Conservation (phyloP, 768 basidiomycete species). For the Lenzites betulinus region DNA sequence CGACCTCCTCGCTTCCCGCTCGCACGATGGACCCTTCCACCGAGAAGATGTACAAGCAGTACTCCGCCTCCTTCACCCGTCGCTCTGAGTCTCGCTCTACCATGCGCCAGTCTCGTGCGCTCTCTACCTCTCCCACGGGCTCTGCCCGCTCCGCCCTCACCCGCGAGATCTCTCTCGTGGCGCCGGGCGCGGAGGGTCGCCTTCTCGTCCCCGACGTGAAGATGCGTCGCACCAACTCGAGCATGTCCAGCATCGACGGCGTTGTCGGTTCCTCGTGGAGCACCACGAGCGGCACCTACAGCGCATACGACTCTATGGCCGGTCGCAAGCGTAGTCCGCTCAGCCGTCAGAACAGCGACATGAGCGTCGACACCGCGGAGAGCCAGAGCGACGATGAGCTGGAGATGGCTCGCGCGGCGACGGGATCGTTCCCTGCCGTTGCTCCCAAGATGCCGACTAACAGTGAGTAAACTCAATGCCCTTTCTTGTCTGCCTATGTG, state of each 20-base stretch:
- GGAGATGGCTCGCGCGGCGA: constrained; percentile 12
- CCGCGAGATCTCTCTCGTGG: constrained; percentile 49
- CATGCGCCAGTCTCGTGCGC: constrained; percentile 27
- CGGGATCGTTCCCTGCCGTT: constrained; percentile 14
- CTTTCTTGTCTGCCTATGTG: neutral
- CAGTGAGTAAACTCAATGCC: constrained; percentile 17
- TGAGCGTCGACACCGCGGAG: constrained; percentile 37
- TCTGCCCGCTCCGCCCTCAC: constrained; percentile 41
- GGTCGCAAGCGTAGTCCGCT: constrained; percentile 40
- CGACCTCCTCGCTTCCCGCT: constrained; percentile 10
- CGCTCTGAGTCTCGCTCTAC: constrained; percentile 53
- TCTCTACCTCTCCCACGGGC: constrained; percentile 35
- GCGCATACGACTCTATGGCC: neutral
- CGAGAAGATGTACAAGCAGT: constrained; percentile 55
- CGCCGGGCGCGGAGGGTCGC: constrained; percentile 63
- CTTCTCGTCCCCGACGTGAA: constrained; percentile 55
- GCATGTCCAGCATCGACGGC: constrained; percentile 22
- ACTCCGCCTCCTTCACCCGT: constrained; percentile 56
- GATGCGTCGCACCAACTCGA: constrained; percentile 32
- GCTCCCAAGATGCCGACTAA: neutral
- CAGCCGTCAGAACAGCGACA: constrained; percentile 43
- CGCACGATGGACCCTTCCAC: constrained; percentile 19
- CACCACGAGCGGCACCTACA: constrained; percentile 8
- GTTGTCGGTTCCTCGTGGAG: constrained; percentile 19
- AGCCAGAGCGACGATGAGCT: constrained; percentile 30